phyloP scores from a whole-genome alignment of 371 early-diverging fungal genomes.

The Lichtheimia corymbifera region DNA sequence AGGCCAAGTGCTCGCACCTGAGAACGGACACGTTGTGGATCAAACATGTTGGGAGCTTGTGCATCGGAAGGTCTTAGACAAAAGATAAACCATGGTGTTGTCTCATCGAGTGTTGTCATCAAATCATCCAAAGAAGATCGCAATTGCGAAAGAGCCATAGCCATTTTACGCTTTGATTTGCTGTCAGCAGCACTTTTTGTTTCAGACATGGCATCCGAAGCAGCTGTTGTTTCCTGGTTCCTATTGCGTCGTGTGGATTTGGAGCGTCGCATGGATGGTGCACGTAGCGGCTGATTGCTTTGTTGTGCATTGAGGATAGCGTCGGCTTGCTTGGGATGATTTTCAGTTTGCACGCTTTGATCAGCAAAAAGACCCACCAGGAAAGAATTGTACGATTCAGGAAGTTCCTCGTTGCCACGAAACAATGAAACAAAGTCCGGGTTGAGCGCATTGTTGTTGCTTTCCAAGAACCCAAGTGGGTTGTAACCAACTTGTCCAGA shows the following conservation, averaged over 20 bases:
- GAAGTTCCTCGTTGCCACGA: conserved; percentile 32
- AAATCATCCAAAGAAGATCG: conserved; percentile 77
- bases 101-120: conserved; percentile 78
- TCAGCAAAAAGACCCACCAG: conserved; percentile 37
- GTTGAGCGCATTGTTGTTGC: conserved; percentile 69
- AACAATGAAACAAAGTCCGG: conserved; percentile 84
- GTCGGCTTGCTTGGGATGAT: conserved; percentile 60
- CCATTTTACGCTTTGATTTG: conserved; percentile 12
- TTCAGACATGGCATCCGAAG: conserved; percentile 10
- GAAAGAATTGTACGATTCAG: conserved; percentile 58
- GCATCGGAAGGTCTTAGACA: conserved; percentile 78
- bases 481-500: conserved; percentile 76
- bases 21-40: conserved; percentile 57
- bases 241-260: conserved; percentile 35
- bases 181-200: conserved; percentile 5
- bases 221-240: conserved; percentile 10
- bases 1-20: conserved; percentile 67
- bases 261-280: conserved; percentile 45
- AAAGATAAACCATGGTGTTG: conserved; percentile 87
- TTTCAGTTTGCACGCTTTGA: conserved; percentile 54
- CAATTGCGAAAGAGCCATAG: conserved; percentile 61
- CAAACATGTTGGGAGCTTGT: conserved; percentile 61
- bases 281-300: conserved; percentile 53
- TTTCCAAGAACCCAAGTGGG: conserved; percentile 71
- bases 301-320: conserved; percentile 67